Conservation (phyloP, 2,329 filamentous ascomycete genomes). For the Beauveria sp. region DNA sequence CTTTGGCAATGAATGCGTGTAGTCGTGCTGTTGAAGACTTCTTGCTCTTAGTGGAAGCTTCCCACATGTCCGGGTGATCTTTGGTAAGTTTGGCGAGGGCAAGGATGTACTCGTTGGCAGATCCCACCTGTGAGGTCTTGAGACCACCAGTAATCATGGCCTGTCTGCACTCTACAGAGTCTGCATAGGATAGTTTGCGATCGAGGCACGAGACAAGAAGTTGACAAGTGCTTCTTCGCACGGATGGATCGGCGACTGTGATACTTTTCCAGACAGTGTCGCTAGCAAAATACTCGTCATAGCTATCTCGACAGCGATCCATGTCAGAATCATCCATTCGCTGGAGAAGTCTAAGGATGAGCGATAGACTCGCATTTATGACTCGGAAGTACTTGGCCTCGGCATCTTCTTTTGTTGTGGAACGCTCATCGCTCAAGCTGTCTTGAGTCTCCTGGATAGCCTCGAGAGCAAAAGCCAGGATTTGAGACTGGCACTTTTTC, state of each 20-base stretch:
- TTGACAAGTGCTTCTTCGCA: constrained; percentile 44
- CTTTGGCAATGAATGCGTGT: constrained; percentile 67
- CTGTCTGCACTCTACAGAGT: constrained; percentile 44
- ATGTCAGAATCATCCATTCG: constrained; percentile 45
- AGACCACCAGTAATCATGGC: constrained; percentile 67
- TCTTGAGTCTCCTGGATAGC: constrained; percentile 73
- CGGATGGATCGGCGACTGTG: constrained; percentile 50
- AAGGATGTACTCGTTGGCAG: constrained; percentile 62
- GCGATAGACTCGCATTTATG: constrained; percentile 44
- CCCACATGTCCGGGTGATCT: constrained; percentile 65
- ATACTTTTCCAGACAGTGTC: constrained; percentile 61
- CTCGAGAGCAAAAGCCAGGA: constrained; percentile 74
- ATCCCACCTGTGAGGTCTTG: constrained; percentile 63
- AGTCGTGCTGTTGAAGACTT: constrained; percentile 51
- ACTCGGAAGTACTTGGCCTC: constrained; percentile 81
- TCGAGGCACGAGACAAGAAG: constrained; percentile 43
- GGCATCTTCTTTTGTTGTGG: constrained; percentile 75
- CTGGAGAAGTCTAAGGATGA: constrained; percentile 46
- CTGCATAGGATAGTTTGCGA: constrained; percentile 38
- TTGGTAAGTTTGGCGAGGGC: constrained; percentile 60
- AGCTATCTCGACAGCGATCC: constrained; percentile 50
- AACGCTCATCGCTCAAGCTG: constrained; percentile 84
- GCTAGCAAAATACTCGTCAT: constrained; percentile 59
- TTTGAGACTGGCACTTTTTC: constrained; percentile 71
- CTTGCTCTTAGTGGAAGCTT: constrained; percentile 40